Evolutionary conservation across 2,329 filamentous ascomycete species (phyloP).

Genomic region (Teratosphaeria destructans): DNA sequence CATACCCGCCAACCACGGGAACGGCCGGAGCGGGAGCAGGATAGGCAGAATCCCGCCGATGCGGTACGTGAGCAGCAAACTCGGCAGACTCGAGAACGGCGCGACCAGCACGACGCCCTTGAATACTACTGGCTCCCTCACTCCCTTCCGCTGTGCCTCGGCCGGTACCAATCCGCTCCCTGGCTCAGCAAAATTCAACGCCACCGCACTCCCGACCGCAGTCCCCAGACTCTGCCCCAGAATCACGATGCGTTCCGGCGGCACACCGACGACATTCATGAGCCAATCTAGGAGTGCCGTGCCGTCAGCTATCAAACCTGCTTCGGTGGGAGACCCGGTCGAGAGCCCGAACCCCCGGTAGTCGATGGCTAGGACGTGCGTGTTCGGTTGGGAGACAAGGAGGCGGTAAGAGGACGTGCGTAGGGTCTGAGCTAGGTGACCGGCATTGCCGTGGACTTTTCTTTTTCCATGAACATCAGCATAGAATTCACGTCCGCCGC

Average conservation of each 20-base stretch:
- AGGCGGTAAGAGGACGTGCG: slow-evolving; percentile 69
- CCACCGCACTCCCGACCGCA: slow-evolving; percentile 65
- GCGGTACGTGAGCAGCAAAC: slow-evolving; percentile 65
- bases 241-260: slow-evolving; percentile 63
- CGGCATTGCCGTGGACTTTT: slow-evolving; percentile 58
- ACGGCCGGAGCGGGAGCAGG: slow-evolving; percentile 60
- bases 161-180: slow-evolving; percentile 9
- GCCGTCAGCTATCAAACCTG: slow-evolving; percentile 71
- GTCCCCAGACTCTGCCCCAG: slow-evolving; percentile 84
- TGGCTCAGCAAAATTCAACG: slow-evolving; percentile 51
- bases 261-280: slow-evolving; percentile 52
- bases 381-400: slow-evolving; percentile 58
- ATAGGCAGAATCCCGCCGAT: slow-evolving; percentile 70
- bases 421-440: slow-evolving; percentile 68
- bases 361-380: slow-evolving; percentile 80
- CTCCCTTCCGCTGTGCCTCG: slow-evolving; percentile 1
- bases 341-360: slow-evolving; percentile 82
- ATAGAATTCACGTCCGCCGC: neutral
- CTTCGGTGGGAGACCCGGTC: slow-evolving; percentile 68
- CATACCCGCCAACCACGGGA: slow-evolving; percentile 53
- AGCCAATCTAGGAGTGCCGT: slow-evolving; percentile 64
- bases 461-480: slow-evolving; percentile 1
- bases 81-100: slow-evolving; percentile 64
- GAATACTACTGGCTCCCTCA: slow-evolving; percentile 46
- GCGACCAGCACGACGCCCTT: slow-evolving; percentile 72